phyloP scores from a whole-genome alignment of 148 eudicot species.

The Rhododendron ferrugineum region DNA sequence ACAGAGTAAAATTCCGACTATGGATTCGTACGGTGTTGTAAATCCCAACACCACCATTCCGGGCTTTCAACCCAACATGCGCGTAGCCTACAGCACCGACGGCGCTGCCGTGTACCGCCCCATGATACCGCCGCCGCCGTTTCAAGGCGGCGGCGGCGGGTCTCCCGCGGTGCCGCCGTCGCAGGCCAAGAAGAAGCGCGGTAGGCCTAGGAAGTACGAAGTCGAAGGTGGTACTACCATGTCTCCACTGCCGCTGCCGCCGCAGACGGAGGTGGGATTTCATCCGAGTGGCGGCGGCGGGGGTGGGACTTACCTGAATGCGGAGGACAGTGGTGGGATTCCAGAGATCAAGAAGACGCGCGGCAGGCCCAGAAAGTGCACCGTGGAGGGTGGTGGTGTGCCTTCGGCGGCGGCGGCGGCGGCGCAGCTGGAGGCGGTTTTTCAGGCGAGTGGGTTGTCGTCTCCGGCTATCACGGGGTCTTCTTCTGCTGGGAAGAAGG shows the following conservation, averaged over 20 bases:
- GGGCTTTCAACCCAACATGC: slow-evolving; percentile 20
- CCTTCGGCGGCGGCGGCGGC: background rate
- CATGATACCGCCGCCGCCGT: slow-evolving; percentile 9
- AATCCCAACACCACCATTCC: slow-evolving; percentile 1
- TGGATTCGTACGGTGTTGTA: slow-evolving; percentile 1
- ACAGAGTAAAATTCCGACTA: background rate
- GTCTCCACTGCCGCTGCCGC: background rate
- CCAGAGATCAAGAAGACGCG: background rate
- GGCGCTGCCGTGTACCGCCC: slow-evolving; percentile 30
- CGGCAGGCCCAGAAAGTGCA: slow-evolving; percentile 30
- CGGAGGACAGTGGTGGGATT: background rate
- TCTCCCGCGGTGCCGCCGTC: background rate
- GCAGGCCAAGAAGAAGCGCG: slow-evolving; percentile 28
- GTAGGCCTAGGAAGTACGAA: slow-evolving; percentile 36
- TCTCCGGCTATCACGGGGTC: background rate
- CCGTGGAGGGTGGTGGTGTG: slow-evolving; percentile 26
- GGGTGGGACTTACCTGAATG: background rate
- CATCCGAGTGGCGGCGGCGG: slow-evolving; percentile 6
- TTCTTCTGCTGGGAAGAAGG: slow-evolving; percentile 14
- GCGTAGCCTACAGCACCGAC: slow-evolving; percentile 19
- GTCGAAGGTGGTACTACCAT: slow-evolving; percentile 24
- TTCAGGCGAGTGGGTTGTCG: slow-evolving; percentile 15
- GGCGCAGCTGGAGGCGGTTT: background rate
- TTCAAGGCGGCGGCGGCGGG: background rate
- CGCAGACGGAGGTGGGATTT: background rate